phyloP scores from a whole-genome alignment of 2,329 filamentous ascomycete species.

The Pseudogymnoascus sp. region DNA sequence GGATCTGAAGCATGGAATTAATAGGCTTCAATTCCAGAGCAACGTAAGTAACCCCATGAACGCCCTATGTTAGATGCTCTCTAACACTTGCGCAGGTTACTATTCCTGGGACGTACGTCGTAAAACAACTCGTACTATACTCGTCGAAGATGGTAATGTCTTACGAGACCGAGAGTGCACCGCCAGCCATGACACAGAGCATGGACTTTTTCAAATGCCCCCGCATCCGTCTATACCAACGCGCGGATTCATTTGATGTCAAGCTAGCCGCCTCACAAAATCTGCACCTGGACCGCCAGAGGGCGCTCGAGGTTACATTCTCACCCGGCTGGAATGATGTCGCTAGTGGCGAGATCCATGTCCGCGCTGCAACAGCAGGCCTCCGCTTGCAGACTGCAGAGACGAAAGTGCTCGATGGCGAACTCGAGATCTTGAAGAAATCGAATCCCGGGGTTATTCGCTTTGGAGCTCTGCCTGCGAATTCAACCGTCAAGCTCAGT shows the following conservation, averaged over 20 bases:
- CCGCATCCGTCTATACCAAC: conserved; percentile 65
- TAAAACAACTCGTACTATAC: conserved; percentile 62
- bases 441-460: conserved; percentile 46
- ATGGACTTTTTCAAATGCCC: conserved; percentile 45
- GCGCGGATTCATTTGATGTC: conserved; percentile 58
- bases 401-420: conserved; percentile 39
- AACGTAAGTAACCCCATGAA: conserved; percentile 30
- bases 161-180: conserved; percentile 49
- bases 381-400: conserved; percentile 55
- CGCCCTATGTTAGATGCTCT: not conserved
- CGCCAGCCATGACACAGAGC: conserved; percentile 11
- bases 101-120: conserved; percentile 64
- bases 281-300: conserved; percentile 72
- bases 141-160: conserved; percentile 56
- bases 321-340: conserved; percentile 67
- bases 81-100: conserved; percentile 39
- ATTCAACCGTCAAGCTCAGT: conserved; percentile 46
- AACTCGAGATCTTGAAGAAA: conserved; percentile 37
- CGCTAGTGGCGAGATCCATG: conserved; percentile 47
- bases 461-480: conserved; percentile 38
- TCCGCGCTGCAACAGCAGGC: conserved; percentile 57
- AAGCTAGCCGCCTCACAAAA: conserved; percentile 57
- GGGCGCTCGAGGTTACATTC: conserved; percentile 66
- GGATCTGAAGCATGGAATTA: conserved; percentile 38
- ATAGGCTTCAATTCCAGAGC: conserved; percentile 36